Conservation (phyloP, 2,329 filamentous ascomycete species). For the Paracorniculantispora psalliotae region DNA sequence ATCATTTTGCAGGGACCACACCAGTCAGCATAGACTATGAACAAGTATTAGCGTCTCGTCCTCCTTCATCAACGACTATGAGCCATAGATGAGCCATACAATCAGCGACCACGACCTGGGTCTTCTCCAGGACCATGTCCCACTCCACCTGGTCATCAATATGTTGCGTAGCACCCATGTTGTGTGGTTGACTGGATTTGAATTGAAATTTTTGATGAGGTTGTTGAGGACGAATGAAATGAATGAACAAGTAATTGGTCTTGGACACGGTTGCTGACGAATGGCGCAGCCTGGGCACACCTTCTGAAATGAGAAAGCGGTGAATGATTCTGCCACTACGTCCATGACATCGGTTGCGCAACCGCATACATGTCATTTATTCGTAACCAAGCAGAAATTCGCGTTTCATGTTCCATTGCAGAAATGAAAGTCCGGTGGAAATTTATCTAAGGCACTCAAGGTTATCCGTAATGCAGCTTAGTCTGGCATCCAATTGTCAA, state of each 20-base stretch:
- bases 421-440: no score
- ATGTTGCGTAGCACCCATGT: background rate
- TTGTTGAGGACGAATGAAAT: background rate
- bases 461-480: no score
- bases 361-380: no score
- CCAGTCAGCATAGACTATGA: constrained; percentile 86
- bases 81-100: constrained; percentile 4
- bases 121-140: constrained; percentile 12
- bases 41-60: constrained; percentile 20
- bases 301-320: background rate
- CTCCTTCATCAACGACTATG: background rate
- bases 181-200: background rate
- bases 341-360: no score
- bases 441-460: no score
- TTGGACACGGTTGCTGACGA: constrained; percentile 13
- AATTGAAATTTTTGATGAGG: background rate
- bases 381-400: no score
- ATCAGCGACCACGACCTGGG: constrained; percentile 13
- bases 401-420: no score
- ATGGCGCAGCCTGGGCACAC: background rate
- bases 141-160: constrained; percentile 12
- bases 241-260: background rate
- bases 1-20: constrained; percentile 92
- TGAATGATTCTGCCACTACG: constrained; percentile 4
- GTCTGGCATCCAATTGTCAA: no score